A percentile compares a stretch with the other conserved stretches of the same genome.
These are phyloP conservation scores for Colletotrichum tabaci DNA, from an alignment of 2,329 filamentous ascomycete species.

Conservation along the genomic window DNA sequence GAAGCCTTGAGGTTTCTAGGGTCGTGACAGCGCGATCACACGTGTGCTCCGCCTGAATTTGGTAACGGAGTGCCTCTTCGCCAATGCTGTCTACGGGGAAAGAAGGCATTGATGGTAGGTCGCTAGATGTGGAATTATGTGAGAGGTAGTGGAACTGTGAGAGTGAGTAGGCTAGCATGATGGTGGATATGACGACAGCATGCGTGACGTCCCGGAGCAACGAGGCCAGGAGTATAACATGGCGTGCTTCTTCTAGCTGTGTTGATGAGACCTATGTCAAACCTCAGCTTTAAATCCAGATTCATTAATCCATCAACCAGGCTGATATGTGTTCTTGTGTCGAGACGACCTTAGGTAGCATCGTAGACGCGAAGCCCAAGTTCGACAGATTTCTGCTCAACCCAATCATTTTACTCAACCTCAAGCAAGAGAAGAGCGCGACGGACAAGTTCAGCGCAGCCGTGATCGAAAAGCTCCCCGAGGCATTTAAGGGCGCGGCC, in stretches of 20 bases:
- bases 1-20: slow-evolving; percentile 5
- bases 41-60: slow-evolving; percentile 7
- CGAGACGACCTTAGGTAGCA: slow-evolving; percentile 54
- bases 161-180: background rate
- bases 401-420: slow-evolving; percentile 59
- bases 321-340: slow-evolving; percentile 45
- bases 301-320: background rate
- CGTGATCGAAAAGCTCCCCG: slow-evolving; percentile 58
- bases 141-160: slow-evolving; percentile 6
- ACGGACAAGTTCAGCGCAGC: slow-evolving; percentile 55
- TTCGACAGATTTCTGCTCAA: slow-evolving; percentile 60
- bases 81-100: slow-evolving; percentile 19
- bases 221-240: slow-evolving; percentile 13
- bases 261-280: too few relatives aligned
- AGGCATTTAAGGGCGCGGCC: slow-evolving; percentile 51
- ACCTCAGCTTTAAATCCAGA: background rate
- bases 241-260: background rate
- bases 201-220: background rate
- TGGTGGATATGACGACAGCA: background rate
- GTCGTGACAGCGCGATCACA: slow-evolving; percentile 22
- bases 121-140: background rate
- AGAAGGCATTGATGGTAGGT: slow-evolving; percentile 16
- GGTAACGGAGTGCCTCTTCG: background rate
- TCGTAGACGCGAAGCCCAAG: slow-evolving; percentile 58
- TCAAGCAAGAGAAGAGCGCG: slow-evolving; percentile 58